phyloP scores from a whole-genome alignment of 2,329 filamentous ascomycete genomes.

The Aspergillus ruber region DNA sequence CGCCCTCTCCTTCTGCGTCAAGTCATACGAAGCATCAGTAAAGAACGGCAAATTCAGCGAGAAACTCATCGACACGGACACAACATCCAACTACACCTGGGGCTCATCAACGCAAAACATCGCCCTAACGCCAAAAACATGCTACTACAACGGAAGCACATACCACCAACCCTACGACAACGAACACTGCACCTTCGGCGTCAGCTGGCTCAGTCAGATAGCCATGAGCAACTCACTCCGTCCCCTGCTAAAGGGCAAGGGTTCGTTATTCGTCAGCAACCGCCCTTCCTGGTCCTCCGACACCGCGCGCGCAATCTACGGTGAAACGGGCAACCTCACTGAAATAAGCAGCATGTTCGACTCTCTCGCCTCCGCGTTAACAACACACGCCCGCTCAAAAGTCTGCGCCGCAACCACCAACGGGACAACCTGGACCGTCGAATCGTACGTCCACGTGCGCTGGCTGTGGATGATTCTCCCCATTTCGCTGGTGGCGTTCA shows the following conservation, averaged over 20 bases:
- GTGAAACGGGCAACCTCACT: constrained; percentile 13
- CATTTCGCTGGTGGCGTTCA: constrained; percentile 34
- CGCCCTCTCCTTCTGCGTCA: constrained; percentile 17
- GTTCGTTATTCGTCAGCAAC: constrained; percentile 12
- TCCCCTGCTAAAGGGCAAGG: constrained; percentile 12
- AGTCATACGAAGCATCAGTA: constrained; percentile 15
- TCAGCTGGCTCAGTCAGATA: constrained; percentile 14
- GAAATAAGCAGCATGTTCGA: constrained; percentile 13
- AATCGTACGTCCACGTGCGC: constrained; percentile 16
- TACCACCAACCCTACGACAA: neutral
- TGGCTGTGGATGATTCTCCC: constrained; percentile 20
- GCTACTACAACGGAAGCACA: constrained; percentile 14
- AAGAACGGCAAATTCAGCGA: constrained; percentile 13
- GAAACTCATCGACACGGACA: constrained; percentile 6
- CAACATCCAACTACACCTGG: constrained; percentile 8
- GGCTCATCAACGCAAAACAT: neutral
- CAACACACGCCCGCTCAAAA: constrained; percentile 14
- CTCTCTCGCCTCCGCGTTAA: constrained; percentile 12
- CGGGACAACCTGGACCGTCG: constrained; percentile 13
- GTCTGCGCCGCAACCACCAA: constrained; percentile 10
- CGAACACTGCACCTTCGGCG: constrained; percentile 13
- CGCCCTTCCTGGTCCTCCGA: constrained; percentile 15
- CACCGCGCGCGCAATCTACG: constrained; percentile 15
- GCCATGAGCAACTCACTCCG: constrained; percentile 14
- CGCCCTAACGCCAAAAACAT: constrained; percentile 13